Evolutionary conservation across 129 eudicot species (phyloP).

Genomic region (Flaveria trinervia): DNA sequence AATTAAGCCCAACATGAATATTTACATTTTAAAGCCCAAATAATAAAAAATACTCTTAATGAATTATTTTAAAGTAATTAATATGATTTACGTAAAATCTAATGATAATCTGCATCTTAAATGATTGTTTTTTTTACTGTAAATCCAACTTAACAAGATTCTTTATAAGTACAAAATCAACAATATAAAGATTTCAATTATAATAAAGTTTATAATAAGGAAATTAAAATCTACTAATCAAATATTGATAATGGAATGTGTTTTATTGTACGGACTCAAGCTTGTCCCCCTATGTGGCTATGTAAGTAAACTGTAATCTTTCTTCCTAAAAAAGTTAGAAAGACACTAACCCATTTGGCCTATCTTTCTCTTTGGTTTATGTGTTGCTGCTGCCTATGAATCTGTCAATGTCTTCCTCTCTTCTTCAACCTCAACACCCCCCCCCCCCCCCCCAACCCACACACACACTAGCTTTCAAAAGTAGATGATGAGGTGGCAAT

Average conservation of each 20-base stretch:
- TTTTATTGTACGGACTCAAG: constrained; percentile 50
- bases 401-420: constrained; percentile 70
- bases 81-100: too few relatives aligned
- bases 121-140: too few relatives aligned
- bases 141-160: too few relatives aligned
- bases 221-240: neutral
- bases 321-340: constrained; percentile 49
- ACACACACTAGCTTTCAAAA: constrained; percentile 31
- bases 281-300: constrained; percentile 58
- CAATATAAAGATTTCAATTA: neutral
- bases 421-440: constrained; percentile 17
- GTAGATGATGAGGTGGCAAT: constrained; percentile 71
- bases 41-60: too few relatives aligned
- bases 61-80: too few relatives aligned
- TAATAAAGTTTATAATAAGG: neutral
- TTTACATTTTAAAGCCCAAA: too few relatives aligned
- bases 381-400: constrained; percentile 45
- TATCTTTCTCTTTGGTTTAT: constrained; percentile 61
- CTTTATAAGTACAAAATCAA: neutral
- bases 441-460: too few relatives aligned
- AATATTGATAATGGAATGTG: constrained; percentile 18
- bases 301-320: constrained; percentile 42
- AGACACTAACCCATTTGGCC: constrained; percentile 57
- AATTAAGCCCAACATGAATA: too few relatives aligned
- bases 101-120: too few relatives aligned